Conservation (phyloP, 2,329 filamentous ascomycete genomes). For the Sarocladium kiliense region DNA sequence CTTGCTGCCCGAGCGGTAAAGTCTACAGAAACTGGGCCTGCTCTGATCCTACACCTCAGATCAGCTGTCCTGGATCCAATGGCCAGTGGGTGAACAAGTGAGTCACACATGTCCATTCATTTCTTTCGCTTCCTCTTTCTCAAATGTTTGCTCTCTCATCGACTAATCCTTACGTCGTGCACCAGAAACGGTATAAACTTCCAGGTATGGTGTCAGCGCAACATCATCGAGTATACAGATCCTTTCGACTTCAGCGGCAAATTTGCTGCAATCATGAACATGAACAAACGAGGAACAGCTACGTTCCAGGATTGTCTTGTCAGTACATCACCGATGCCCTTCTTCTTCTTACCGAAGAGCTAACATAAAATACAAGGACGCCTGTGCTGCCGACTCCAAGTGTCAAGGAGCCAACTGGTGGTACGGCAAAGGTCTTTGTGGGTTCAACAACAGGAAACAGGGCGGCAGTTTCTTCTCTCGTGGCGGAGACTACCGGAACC, state of each 20-base stretch:
- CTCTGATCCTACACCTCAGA: neutral
- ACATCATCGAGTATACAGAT: conserved; percentile 4
- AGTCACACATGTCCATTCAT: neutral
- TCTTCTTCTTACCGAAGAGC: too few relatives aligned
- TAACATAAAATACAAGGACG: too few relatives aligned
- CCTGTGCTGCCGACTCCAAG: neutral
- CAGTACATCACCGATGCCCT: neutral
- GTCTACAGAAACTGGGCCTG: conserved; percentile 6
- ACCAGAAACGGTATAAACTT: conserved; percentile 2
- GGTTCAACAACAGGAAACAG: neutral
- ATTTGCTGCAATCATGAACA: neutral
- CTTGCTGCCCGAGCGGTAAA: neutral
- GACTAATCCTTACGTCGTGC: neutral
- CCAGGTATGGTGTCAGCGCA: conserved; percentile 4
- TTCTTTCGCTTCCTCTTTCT: too few relatives aligned
- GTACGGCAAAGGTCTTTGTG: conserved; percentile 3
- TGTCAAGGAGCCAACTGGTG: conserved; percentile 3
- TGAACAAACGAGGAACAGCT: neutral
- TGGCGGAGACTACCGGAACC: neutral
- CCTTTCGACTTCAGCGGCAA: neutral
- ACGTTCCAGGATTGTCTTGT: conserved; percentile 6
- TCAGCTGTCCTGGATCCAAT: neutral
- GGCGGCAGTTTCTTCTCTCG: neutral
- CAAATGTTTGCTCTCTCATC: too few relatives aligned
- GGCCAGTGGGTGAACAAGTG: neutral